Evolutionary conservation across 148 eudicot species (phyloP).

Genomic region (Vaccinium vitisidaea): DNA sequence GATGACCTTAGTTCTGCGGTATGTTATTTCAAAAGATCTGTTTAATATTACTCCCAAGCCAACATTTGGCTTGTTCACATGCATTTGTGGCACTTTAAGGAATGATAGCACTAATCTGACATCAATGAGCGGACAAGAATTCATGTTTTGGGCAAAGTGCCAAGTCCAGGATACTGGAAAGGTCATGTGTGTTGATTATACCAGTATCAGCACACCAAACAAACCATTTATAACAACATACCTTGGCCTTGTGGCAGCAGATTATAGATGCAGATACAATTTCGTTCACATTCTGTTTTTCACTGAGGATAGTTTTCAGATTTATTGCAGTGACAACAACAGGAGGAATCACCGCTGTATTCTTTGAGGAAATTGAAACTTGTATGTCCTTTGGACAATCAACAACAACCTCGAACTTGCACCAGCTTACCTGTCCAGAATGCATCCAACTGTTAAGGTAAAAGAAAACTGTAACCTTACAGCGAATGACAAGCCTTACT

Average conservation of each 20-base stretch:
- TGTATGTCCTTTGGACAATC: conserved; percentile 75
- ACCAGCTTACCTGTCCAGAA: conserved; percentile 92
- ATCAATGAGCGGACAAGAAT: neutral
- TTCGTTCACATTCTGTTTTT: conserved; percentile 75
- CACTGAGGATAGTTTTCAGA: conserved; percentile 79
- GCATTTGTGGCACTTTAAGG: neutral
- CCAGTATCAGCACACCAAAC: neutral
- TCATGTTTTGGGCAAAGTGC: neutral
- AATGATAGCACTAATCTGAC: neutral
- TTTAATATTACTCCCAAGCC: neutral
- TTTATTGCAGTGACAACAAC: conserved; percentile 85
- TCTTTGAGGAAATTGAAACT: conserved; percentile 49
- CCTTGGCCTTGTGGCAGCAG: conserved; percentile 87
- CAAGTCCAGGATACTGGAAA: neutral
- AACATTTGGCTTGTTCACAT: neutral
- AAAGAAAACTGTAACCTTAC: neutral
- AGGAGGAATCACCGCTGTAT: conserved; percentile 75
- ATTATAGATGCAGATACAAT: conserved; percentile 90
- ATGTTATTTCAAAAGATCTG: neutral
- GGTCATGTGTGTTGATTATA: neutral
- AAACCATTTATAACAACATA: conserved; percentile 27
- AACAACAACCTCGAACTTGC: conserved; percentile 85
- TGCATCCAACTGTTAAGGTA: conserved; percentile 8
- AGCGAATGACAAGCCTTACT: neutral
- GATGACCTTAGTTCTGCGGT: neutral